Conservation (phyloP, 495 filamentous ascomycete genomes). For the Bathelium albidoporum region DNA sequence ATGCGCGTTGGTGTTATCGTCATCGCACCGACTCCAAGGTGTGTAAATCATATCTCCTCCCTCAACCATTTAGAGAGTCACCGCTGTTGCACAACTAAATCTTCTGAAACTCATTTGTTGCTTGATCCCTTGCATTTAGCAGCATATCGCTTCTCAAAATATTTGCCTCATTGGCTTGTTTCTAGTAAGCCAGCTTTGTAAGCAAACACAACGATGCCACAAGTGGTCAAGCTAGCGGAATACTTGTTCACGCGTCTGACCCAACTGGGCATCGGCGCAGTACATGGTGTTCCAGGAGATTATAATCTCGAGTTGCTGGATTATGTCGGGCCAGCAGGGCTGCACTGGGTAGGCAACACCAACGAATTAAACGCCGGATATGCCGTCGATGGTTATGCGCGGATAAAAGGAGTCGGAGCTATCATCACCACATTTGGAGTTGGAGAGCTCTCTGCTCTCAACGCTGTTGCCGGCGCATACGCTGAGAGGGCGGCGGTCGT, state of each 20-base stretch:
- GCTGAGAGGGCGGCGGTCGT: conserved; percentile 25
- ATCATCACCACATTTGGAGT: conserved; percentile 74
- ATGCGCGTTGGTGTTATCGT: not conserved
- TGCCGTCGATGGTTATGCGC: conserved; percentile 71
- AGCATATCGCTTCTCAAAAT: not conserved
- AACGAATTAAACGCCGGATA: conserved; percentile 81
- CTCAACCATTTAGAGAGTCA: not conserved
- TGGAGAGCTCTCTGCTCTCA: conserved; percentile 66
- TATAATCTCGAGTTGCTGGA: conserved; percentile 64
- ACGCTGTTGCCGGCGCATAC: conserved; percentile 33
- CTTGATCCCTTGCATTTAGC: not conserved
- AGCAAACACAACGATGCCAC: not conserved
- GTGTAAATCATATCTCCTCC: too few species aligned
- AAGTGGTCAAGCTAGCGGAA: conserved; percentile 31
- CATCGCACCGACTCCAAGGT: not conserved
- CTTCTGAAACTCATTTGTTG: not conserved
- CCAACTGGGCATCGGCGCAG: conserved; percentile 56
- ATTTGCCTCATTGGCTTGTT: not conserved
- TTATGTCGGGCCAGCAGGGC: conserved; percentile 48
- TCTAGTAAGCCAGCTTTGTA: not conserved
- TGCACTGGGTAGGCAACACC: conserved; percentile 69
- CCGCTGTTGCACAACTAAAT: not conserved
- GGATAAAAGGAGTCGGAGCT: conserved; percentile 61
- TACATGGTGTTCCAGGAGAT: conserved; percentile 45
- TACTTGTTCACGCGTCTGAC: conserved; percentile 63